Conservation (phyloP, 176 grass and related monocot species). For the Paspalum notatum region DNA sequence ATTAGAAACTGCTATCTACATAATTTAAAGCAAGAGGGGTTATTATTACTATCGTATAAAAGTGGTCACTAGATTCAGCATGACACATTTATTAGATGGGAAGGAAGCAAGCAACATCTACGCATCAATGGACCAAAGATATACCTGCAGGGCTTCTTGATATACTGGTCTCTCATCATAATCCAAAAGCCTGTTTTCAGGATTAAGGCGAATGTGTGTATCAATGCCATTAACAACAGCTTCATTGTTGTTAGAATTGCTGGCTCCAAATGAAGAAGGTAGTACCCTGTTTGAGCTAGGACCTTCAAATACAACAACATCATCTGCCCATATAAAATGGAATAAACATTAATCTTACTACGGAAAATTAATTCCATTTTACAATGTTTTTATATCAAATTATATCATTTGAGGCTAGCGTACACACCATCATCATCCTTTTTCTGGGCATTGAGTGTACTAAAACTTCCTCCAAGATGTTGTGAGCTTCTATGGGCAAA, state of each 20-base stretch:
- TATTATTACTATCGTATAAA: neutral
- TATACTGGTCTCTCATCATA: slow-evolving; percentile 80
- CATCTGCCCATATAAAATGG: slow-evolving; percentile 55
- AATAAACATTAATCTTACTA: slow-evolving; percentile 14
- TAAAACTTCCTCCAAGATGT: slow-evolving; percentile 39
- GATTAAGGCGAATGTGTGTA: slow-evolving; percentile 50
- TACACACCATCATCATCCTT: slow-evolving; percentile 45
- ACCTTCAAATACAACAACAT: slow-evolving; percentile 57
- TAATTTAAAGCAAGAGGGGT: neutral
- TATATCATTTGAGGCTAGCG: slow-evolving; percentile 13
- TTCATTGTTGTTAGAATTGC: slow-evolving; percentile 41
- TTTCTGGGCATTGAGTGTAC: slow-evolving; percentile 18
- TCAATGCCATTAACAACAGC: slow-evolving; percentile 45
- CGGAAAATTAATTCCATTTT: neutral
- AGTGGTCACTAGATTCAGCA: slow-evolving; percentile 8
- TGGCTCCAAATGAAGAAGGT: slow-evolving; percentile 54
- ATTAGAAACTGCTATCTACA: slow-evolving; percentile 16
- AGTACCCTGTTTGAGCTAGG: slow-evolving; percentile 58
- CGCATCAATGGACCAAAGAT: slow-evolving; percentile 20
- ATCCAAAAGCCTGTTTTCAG: slow-evolving; percentile 71
- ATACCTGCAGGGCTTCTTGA: slow-evolving; percentile 95
- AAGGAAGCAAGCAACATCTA: slow-evolving; percentile 14
- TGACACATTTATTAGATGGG: slow-evolving; percentile 25
- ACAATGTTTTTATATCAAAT: neutral
- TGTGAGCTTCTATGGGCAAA: slow-evolving; percentile 38